Conservation (phyloP, 1,139 yeast species). For the Arxiozyma slooffiae region DNA sequence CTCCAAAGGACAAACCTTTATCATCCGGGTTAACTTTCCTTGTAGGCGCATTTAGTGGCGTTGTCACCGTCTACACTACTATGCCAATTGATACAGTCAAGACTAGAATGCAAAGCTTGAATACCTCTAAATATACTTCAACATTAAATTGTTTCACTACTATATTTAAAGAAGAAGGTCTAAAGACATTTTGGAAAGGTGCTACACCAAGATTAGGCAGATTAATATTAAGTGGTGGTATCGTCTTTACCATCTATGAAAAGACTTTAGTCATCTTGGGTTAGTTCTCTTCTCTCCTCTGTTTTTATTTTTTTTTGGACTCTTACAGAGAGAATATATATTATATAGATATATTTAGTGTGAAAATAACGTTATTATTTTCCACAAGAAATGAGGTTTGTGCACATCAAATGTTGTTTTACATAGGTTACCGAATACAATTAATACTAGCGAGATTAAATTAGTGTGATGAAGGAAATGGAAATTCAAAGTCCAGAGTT, state of each 20-base stretch:
- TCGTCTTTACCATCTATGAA: conserved; percentile 89
- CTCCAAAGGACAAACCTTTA: conserved; percentile 63
- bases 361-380: no score
- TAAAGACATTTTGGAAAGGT: conserved; percentile 92
- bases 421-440: no score
- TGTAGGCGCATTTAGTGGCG: conserved; percentile 89
- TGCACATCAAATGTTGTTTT: no score
- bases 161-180: conserved; percentile 82
- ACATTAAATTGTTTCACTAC: conserved; percentile 74
- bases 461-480: no score
- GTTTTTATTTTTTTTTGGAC: neutral
- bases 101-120: conserved; percentile 94
- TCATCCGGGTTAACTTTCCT: conserved; percentile 72
- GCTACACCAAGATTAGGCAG: conserved; percentile 95
- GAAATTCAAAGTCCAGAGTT: no score
- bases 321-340: neutral
- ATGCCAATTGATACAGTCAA: conserved; percentile 98
- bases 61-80: conserved; percentile 86
- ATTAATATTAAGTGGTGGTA: conserved; percentile 86
- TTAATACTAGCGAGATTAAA: no score
- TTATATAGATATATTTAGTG: no score
- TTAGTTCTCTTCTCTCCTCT: conserved; percentile 2
- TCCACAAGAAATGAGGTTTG: no score
- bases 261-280: conserved; percentile 59
- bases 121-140: conserved; percentile 62